phyloP scores from a whole-genome alignment of 176 grass and related monocot species.

The Hordeum vulgare region MorexV3_pseudomolecules_assembly NC_058524.1:613909476-613909975 shows the following conservation, averaged over 20 bases:
- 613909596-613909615: neutral
- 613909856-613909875: accelerated
- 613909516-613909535: neutral
- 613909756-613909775: neutral
- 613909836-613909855: neutral
- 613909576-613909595: neutral
- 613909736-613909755: neutral
- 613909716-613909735: accelerated
- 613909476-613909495: neutral
- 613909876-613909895: neutral
- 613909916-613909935: accelerated
- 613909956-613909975: no score
- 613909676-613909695: no score
- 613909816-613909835: neutral
- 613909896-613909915: neutral
- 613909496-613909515: neutral
- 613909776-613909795: neutral
- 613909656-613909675: no score
- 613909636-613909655: accelerated
- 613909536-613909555: accelerated
- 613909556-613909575: neutral
- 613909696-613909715: no score
- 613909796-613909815: neutral
- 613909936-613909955: neutral
- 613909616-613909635: neutral